Percentiles rank a stretch among this genome's conserved stretches.
These are phyloP conservation scores for Paramecium tetraurelia DNA, from an alignment of 73 alveolate species.

Conservation along the genomic window DNA sequence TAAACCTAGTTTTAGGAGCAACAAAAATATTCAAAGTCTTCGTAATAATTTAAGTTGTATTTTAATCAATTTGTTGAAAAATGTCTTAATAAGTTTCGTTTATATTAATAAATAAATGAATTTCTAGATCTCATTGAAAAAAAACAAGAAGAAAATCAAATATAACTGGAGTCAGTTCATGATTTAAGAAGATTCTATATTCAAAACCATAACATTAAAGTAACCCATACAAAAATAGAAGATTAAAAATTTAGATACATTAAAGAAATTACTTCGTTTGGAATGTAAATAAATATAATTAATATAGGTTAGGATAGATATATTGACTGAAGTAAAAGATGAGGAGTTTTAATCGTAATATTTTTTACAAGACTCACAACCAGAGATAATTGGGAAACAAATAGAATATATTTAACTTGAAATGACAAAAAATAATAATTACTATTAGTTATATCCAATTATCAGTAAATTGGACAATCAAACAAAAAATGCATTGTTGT, in stretches of 20 bases:
- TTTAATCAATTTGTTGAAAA: not conserved
- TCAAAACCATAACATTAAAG: not conserved
- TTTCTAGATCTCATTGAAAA: not conserved
- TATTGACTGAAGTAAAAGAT: not conserved
- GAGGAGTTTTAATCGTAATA: not conserved
- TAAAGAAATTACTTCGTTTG: not conserved
- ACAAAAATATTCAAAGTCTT: not conserved
- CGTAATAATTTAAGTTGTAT: not conserved
- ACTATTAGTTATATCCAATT: not conserved
- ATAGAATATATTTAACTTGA: not conserved
- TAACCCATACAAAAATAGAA: not conserved
- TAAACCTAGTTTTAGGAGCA: not conserved
- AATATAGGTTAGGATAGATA: not conserved
- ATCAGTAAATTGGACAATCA: not conserved
- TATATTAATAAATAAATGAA: not conserved
- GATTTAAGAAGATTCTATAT: not conserved
- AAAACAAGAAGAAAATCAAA: not conserved
- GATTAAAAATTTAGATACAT: not conserved
- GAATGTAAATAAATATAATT: not conserved
- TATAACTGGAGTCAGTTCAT: not conserved
- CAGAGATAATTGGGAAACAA: not conserved
- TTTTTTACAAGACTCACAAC: not conserved
- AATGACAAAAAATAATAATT: not conserved
- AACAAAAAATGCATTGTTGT: not conserved
- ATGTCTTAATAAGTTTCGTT: not conserved